These are phyloP conservation scores for Aspergillus ochraceus DNA, from an alignment of 2,329 filamentous ascomycete genomes.

Conservation along the genomic window DNA sequence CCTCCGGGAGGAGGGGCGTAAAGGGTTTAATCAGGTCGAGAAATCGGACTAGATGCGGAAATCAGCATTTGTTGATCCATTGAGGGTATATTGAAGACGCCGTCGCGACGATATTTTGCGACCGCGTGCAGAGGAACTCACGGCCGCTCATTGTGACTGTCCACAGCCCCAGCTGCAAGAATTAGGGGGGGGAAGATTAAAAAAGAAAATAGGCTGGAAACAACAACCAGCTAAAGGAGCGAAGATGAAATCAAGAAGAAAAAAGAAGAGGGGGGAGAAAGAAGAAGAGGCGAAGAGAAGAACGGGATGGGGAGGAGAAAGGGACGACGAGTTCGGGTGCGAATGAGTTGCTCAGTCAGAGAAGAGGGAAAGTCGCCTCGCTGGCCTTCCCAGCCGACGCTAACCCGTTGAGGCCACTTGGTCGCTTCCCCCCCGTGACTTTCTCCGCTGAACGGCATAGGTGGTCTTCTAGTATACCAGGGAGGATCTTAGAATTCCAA, in stretches of 20 bases:
- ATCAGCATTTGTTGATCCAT: conserved; percentile 31
- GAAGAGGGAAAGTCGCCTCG: conserved; percentile 23
- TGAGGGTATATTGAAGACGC: conserved; percentile 23
- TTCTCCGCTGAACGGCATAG: not conserved
- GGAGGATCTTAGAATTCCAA: no score
- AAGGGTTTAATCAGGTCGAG: conserved; percentile 99
- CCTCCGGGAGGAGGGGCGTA: conserved; percentile 98
- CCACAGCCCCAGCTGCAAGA: conserved; percentile 33
- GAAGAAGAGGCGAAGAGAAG: conserved; percentile 19
- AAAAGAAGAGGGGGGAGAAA: conserved; percentile 21
- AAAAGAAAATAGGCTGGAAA: conserved; percentile 32
- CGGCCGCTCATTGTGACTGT: conserved; percentile 59
- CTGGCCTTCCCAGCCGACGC: conserved; percentile 39
- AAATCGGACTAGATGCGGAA: conserved; percentile 73
- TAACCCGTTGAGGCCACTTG: conserved; percentile 41
- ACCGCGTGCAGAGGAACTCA: conserved; percentile 47
- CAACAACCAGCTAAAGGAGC: conserved; percentile 36
- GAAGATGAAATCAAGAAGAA: conserved; percentile 25
- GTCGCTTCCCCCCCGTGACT: conserved; percentile 28
- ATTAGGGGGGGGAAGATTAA: conserved; percentile 19
- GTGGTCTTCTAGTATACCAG: not conserved
- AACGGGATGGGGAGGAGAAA: conserved; percentile 18
- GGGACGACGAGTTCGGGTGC: conserved; percentile 22
- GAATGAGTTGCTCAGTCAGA: not conserved
- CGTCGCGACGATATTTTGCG: conserved; percentile 12